A percentile compares a stretch with the other conserved stretches of the same genome.
Conservation (phyloP, 371 early-diverging fungal genomes). For the Mucor mucedo region DNA sequence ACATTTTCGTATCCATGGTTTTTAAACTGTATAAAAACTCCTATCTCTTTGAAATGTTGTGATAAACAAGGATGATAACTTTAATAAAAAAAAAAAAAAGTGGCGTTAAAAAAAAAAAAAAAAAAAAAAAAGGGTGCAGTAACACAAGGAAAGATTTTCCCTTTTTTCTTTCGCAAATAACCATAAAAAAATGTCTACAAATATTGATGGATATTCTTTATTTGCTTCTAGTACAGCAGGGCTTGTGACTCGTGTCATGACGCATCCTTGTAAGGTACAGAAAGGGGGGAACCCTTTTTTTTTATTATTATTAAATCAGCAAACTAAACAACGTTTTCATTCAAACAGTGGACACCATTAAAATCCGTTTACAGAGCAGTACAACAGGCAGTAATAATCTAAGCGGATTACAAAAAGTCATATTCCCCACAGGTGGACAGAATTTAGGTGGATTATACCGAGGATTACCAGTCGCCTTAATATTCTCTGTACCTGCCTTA, state of each 20-base stretch:
- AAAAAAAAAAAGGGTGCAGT: slow-evolving; percentile 1
- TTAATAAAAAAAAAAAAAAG: too few species aligned
- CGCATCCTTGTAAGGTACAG: slow-evolving; percentile 59
- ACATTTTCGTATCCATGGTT: too few species aligned
- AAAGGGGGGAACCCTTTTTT: background rate
- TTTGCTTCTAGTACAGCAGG: slow-evolving; percentile 65
- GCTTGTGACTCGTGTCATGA: slow-evolving; percentile 60
- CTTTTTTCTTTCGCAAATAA: background rate
- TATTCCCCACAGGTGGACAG: too few species aligned
- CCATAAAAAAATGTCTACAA: background rate
- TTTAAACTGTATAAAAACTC: too few species aligned
- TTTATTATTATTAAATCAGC: too few species aligned
- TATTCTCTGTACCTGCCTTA: slow-evolving; percentile 76
- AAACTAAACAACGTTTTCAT: background rate
- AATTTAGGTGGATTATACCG: slow-evolving; percentile 45
- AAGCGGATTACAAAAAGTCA: too few species aligned
- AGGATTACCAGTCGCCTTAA: slow-evolving; percentile 74
- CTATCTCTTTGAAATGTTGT: too few species aligned
- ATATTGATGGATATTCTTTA: slow-evolving; percentile 48
- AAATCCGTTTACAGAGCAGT: slow-evolving; percentile 69
- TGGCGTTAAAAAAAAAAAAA: too few species aligned
- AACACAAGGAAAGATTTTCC: slow-evolving; percentile 4
- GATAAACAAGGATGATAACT: too few species aligned
- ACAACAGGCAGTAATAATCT: slow-evolving; percentile 1
- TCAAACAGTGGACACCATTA: slow-evolving; percentile 72